phyloP scores from a whole-genome alignment of 768 basidiomycete species.

The Tulasnella sp. region DNA sequence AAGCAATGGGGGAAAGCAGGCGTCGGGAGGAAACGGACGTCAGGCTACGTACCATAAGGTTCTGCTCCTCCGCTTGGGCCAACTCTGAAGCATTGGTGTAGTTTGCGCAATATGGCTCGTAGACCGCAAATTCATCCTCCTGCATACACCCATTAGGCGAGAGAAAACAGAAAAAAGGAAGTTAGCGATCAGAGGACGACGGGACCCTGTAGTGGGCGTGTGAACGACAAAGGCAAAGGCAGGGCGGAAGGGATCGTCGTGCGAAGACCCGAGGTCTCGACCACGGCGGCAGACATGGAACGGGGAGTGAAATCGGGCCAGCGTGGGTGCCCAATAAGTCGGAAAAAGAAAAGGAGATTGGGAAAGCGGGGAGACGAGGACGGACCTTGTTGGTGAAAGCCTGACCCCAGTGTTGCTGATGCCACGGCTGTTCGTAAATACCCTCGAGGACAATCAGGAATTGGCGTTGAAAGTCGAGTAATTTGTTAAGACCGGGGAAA shows the following conservation, averaged over 20 bases:
- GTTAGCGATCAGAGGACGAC: not conserved
- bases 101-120: constrained; percentile 96
- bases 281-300: not conserved
- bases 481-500: constrained; percentile 87
- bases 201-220: too few species aligned
- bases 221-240: not conserved
- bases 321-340: not conserved
- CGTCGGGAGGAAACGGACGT: too few species aligned
- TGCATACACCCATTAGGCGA: constrained; percentile 36
- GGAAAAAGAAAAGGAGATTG: not conserved
- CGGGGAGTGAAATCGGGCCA: not conserved
- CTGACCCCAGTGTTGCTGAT: constrained; percentile 77
- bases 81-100: constrained; percentile 79
- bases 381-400: constrained; percentile 67
- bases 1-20: not conserved
- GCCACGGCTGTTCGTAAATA: constrained; percentile 70
- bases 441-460: constrained; percentile 85
- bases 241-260: not conserved
- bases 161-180: constrained; percentile 2
- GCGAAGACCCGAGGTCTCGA: not conserved
- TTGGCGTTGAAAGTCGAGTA: constrained; percentile 91
- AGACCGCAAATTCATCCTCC: constrained; percentile 93
- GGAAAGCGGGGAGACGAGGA: constrained; percentile 18
- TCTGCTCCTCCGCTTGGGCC: constrained; percentile 75
- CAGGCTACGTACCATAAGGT: constrained; percentile 58